Evolutionary conservation across 78 protist genomes (phyloP), one percentile per base, ranked within the genome.

Genomic region (Neovahlkampfia damariscottae): DNA sequence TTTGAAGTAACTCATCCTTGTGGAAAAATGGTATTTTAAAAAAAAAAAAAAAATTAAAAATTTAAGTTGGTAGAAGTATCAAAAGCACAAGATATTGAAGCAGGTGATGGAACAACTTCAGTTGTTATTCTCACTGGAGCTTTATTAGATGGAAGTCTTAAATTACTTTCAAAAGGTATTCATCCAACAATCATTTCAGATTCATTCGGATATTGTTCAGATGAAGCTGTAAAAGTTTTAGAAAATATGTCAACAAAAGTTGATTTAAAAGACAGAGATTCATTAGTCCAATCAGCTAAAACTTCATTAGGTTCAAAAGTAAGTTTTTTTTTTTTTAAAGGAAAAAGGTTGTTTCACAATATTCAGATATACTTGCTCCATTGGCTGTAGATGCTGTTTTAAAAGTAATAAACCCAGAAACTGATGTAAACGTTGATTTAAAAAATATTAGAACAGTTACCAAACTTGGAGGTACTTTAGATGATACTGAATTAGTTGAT

Each of bases 61-160:
- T 28, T 5, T 2, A 40, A 91, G 98, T 87, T 97, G 8, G 97
- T 95, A 40, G 99, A 97, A 73, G 76, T 98, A 36, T 88, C 97
- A 35, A 75, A 87, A 67, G 94, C 99, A 3, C 99, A 98, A 84
- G 99, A 98, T 67, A 83, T 95, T 41, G 99, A 97, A 86, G 99
- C 99, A 0, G 99, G 99, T 2, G 99, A 98, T 74, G 99, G 99
- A 38, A 98, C 99, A 1, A 98, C 99, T 27, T 82, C 96, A n/a
- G 99, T 98, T 0, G 96, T 93, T 10, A 98, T 98, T 9, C 69
- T 98, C 29, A 88, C 94, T 10, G 99, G 99, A 5, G 69, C 96
- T 28, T 72, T 98, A 37, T 84, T 98, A 9, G 27, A 10, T 32
- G 88, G 84, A 5, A 2, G 68, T 10, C 76, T 81, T 74, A 0